Percentiles rank a stretch among this genome's conserved stretches.
Evolutionary conservation across 2,329 filamentous ascomycete species (phyloP).

Genomic region (Keithomyces neogunnii): DNA sequence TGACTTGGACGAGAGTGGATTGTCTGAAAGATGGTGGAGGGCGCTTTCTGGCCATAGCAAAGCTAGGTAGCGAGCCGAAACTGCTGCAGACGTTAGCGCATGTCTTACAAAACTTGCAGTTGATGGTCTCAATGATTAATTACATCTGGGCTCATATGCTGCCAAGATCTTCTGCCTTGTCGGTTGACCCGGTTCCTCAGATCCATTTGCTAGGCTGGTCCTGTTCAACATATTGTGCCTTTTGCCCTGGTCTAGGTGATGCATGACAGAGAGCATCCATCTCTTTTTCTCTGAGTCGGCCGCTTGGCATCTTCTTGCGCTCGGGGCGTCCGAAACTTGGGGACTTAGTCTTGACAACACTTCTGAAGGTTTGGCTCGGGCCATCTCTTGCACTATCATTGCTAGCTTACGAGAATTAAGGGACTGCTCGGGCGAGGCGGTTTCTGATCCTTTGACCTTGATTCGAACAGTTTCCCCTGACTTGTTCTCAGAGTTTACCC

Average conservation of each 20-base stretch:
- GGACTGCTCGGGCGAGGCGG: neutral
- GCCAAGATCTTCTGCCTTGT: conserved; percentile 30
- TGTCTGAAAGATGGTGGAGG: conserved; percentile 4
- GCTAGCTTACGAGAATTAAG: neutral
- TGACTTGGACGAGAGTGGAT: conserved; percentile 3
- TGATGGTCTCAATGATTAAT: neutral
- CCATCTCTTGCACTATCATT: conserved; percentile 7
- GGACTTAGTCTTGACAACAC: conserved; percentile 11
- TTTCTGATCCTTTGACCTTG: neutral
- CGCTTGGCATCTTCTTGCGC: neutral
- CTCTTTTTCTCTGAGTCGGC: conserved; percentile 17
- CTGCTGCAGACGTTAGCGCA: neutral
- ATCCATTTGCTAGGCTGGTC: neutral
- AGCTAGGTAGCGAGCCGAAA: neutral
- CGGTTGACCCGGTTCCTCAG: neutral
- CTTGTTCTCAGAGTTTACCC: neutral
- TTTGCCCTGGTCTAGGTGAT: conserved; percentile 30
- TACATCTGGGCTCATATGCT: conserved; percentile 44
- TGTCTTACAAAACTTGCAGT: neutral
- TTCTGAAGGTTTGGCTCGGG: conserved; percentile 6
- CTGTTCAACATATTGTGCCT: neutral
- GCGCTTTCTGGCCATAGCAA: neutral
- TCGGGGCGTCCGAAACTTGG: neutral
- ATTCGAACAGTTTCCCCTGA: neutral
- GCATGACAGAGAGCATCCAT: conserved; percentile 54